A percentile compares a stretch with the other conserved stretches of the same genome.
phyloP scores from a whole-genome alignment of 1,284 basidiomycete genomes.

The Naganishia cerealis region DNA sequence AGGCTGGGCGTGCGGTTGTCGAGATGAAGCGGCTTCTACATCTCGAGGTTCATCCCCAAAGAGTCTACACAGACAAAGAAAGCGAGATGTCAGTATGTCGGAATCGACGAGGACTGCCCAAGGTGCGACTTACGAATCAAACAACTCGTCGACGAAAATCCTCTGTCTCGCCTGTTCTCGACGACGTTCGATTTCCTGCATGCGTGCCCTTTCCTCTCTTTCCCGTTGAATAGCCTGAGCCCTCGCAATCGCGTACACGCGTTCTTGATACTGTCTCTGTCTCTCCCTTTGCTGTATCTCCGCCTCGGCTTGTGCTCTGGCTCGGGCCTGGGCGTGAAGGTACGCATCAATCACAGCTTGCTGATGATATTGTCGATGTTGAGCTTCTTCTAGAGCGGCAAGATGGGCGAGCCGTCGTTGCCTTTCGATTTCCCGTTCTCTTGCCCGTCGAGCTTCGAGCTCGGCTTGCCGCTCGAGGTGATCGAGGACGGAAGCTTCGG shows the following conservation, averaged over 20 bases:
- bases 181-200: constrained; percentile 17
- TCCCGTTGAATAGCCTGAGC: constrained; percentile 11
- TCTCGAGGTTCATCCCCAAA: constrained; percentile 4
- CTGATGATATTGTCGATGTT: constrained; percentile 3
- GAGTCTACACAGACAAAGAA: background rate
- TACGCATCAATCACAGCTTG: constrained; percentile 2
- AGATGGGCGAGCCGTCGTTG: constrained; percentile 20
- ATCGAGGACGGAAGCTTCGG: constrained; percentile 11
- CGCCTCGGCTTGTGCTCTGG: constrained; percentile 17
- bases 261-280: constrained; percentile 18
- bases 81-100: background rate
- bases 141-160: constrained; percentile 19
- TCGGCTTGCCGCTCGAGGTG: constrained; percentile 13
- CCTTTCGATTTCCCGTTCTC: constrained; percentile 9
- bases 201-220: constrained; percentile 9
- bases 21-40: background rate
- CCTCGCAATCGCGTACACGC: constrained; percentile 1
- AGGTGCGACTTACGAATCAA: constrained; percentile 16
- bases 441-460: constrained; percentile 2
- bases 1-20: background rate
- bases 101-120: background rate
- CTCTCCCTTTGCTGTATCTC: constrained; percentile 16
- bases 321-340: constrained; percentile 3
- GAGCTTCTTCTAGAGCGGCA: constrained; percentile 11
- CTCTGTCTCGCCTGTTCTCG: constrained; percentile 17